Percentiles rank a stretch among this genome's conserved stretches.
Evolutionary conservation across 345 rosid genomes (phyloP).

Genomic region (Lepidium didymum): DNA sequence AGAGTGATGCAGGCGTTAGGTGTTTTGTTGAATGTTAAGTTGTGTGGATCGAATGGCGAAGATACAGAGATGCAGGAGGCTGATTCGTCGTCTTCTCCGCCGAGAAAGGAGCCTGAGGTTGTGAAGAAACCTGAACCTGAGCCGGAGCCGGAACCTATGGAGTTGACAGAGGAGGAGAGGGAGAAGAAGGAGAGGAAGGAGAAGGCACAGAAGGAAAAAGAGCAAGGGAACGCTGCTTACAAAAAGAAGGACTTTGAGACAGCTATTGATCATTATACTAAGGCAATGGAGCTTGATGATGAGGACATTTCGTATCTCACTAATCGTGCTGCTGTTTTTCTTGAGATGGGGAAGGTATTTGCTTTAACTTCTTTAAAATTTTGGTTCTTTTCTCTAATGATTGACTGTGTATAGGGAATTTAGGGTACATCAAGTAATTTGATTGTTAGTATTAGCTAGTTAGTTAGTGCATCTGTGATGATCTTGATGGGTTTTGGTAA

Average conservation of each 20-base stretch:
- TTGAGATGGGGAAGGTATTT: conserved; percentile 80
- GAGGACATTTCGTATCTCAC: conserved; percentile 79
- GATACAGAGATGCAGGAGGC: conserved; percentile 52
- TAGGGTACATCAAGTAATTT: neutral
- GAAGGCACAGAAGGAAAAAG: conserved; percentile 61
- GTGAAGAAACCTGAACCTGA: conserved; percentile 11
- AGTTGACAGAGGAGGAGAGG: conserved; percentile 32
- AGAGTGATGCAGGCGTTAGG: conserved; percentile 95
- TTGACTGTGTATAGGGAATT: neutral
- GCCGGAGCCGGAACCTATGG: conserved; percentile 25
- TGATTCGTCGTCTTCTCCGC: conserved; percentile 26
- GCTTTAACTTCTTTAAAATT: neutral
- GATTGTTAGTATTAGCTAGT: neutral
- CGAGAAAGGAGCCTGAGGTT: conserved; percentile 15
- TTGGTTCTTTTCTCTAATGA: neutral
- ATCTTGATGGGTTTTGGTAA: neutral
- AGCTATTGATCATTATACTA: conserved; percentile 69
- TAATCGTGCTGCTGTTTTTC: conserved; percentile 89
- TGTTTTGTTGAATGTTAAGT: conserved; percentile 70
- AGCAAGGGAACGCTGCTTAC: conserved; percentile 74
- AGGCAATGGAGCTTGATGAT: conserved; percentile 81
- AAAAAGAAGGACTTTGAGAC: conserved; percentile 91
- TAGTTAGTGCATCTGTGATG: neutral
- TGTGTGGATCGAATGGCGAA: conserved; percentile 37
- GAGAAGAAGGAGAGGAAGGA: conserved; percentile 32